Evolutionary conservation across 495 filamentous ascomycete genomes (phyloP).

Genomic region (Neurospora sp.): DNA sequence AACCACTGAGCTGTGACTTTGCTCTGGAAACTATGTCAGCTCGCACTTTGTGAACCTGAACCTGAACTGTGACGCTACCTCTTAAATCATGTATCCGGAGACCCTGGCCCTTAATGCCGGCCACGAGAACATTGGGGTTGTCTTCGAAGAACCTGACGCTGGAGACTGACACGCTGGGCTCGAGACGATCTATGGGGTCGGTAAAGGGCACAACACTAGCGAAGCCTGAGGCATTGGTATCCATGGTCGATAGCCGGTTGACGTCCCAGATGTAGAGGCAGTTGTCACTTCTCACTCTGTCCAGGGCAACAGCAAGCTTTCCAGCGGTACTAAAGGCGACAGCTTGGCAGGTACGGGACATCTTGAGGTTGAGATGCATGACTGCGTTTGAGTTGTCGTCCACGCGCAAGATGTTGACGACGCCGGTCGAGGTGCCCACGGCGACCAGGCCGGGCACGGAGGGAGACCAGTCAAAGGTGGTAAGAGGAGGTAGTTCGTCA

Average conservation of each 20-base stretch:
- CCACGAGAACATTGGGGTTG: slow-evolving; percentile 71
- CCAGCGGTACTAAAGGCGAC: slow-evolving; percentile 77
- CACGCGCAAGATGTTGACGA: slow-evolving; percentile 71
- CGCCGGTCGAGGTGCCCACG: slow-evolving; percentile 74
- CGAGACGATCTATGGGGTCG: slow-evolving; percentile 62
- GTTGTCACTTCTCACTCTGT: slow-evolving; percentile 83
- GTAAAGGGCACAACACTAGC: slow-evolving; percentile 25
- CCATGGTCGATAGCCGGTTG: slow-evolving; percentile 47
- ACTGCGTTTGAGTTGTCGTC: slow-evolving; percentile 53
- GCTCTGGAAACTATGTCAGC: slow-evolving; percentile 6
- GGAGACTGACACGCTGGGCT: slow-evolving; percentile 76
- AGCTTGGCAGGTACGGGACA: slow-evolving; percentile 81
- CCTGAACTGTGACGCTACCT: slow-evolving; percentile 42
- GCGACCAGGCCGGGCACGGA: slow-evolving; percentile 58
- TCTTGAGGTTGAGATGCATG: slow-evolving; percentile 67
- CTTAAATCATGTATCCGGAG: slow-evolving; percentile 84
- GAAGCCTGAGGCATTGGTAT: slow-evolving; percentile 26
- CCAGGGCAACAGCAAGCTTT: slow-evolving; percentile 76
- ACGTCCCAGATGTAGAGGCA: slow-evolving; percentile 94
- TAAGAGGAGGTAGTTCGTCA: slow-evolving; percentile 73
- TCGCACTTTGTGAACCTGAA: background rate
- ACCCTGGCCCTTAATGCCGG: slow-evolving; percentile 75
- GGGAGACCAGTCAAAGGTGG: slow-evolving; percentile 93
- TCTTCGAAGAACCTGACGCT: slow-evolving; percentile 86
- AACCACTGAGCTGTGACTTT: slow-evolving; percentile 31